Evolutionary conservation across 2,329 filamentous ascomycete species (phyloP), one percentile per base, ranked within the genome.

Genomic region (Falciphora oryzae): DNA sequence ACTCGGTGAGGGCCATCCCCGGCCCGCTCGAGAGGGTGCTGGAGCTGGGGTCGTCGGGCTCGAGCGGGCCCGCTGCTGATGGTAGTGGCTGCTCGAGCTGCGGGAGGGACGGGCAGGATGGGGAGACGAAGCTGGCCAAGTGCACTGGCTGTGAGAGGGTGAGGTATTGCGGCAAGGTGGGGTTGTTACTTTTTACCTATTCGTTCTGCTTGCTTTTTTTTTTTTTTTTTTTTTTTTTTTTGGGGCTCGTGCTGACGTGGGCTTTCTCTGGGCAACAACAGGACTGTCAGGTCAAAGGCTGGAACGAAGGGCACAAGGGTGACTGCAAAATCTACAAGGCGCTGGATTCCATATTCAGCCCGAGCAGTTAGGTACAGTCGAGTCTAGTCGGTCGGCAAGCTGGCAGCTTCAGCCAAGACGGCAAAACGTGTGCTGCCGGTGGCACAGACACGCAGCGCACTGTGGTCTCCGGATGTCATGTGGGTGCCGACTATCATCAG

Each of bases 161-260:
- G n/a, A 73, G 72, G 65, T 83, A 83, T 70, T 82, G 80, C 65
- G 73, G 75, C 31, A 80, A 80, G 77, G 80, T 81, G 64, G 73
- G 75, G 38, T 63, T 62, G 27, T 31, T 10, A 1, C n/a, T 16
- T 25, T 38, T 3, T 44, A 6, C 6, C 25, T 56, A 6, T 56
- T 18, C 25, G 4, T 14, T 56, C 25, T 14, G n/a, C n/a, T n/a
- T 18, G 50, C 50, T 7, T 38, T 44, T 44, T 44, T 28, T n/a
- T 61, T 11, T 18, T 25, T 22, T 22, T 35, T 18, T 11, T 25
- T 25, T 4, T 28, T 18, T 27, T 7, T 25, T 53, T n/a, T 53
- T 53, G 22, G 6, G 32, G 10, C 13, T 13, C 8, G 53, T 31
- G 35, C 60, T 61, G 60, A 61, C 60, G n/a, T 29, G 16, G 22